Conservation (phyloP, 805 yeast species). For the Lachancea thermotolerans region DNA sequence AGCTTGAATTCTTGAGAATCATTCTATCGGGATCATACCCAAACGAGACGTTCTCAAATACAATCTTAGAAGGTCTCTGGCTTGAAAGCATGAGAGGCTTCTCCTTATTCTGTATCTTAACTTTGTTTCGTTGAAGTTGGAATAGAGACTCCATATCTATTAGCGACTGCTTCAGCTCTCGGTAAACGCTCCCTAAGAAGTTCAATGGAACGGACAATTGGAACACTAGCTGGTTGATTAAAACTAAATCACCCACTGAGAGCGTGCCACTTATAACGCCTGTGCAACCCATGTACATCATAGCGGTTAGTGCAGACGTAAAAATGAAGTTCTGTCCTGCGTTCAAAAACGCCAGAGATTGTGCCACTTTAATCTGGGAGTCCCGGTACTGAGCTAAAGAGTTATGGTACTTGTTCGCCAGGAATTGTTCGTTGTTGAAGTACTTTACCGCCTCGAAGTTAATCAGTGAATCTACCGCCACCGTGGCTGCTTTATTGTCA, state of each 20-base stretch:
- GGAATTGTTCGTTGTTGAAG: constrained; percentile 83
- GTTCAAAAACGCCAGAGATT: constrained; percentile 70
- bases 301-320: constrained; percentile 84
- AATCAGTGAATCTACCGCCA: constrained; percentile 87
- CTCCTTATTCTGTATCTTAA: constrained; percentile 61
- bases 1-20: constrained; percentile 71
- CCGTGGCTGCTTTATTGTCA: constrained; percentile 91
- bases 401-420: constrained; percentile 69
- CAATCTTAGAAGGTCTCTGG: constrained; percentile 61
- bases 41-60: constrained; percentile 85
- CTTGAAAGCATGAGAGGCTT: constrained; percentile 45
- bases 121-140: constrained; percentile 68
- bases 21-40: constrained; percentile 89
- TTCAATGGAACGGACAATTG: constrained; percentile 92
- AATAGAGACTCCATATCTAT: constrained; percentile 95
- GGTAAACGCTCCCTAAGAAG: constrained; percentile 89
- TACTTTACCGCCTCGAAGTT: constrained; percentile 93
- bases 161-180: constrained; percentile 88
- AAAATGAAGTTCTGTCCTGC: constrained; percentile 76
- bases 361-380: constrained; percentile 68
- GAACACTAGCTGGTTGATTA: constrained; percentile 92
- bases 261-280: constrained; percentile 81
- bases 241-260: constrained; percentile 90
- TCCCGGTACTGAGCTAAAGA: constrained; percentile 69
- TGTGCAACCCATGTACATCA: constrained; percentile 97